Percentiles rank a stretch among this genome's conserved stretches.
These are phyloP conservation scores for Brassica juncea DNA, from an alignment of 345 rosid species.

Conservation along the genomic window DNA sequence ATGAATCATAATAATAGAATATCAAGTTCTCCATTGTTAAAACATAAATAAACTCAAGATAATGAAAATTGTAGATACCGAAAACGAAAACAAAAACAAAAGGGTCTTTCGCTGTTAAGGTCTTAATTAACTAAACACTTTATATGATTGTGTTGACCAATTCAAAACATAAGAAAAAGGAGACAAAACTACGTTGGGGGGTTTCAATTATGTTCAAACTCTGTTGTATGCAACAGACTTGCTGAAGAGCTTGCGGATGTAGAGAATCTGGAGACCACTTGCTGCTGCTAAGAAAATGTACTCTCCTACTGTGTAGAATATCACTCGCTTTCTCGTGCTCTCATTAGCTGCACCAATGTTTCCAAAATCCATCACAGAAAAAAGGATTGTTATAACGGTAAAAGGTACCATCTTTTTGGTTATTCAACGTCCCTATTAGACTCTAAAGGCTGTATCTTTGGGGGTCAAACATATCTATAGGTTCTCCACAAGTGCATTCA, in stretches of 20 bases:
- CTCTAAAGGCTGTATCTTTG: not conserved
- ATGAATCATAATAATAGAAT: not conserved
- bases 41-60: conserved; percentile 11
- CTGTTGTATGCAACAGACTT: conserved; percentile 87
- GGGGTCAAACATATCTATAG: not conserved
- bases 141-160: conserved; percentile 11
- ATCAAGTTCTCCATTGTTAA: conserved; percentile 18
- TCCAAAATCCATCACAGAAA: not conserved
- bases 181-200: not conserved
- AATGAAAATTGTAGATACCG: conserved; percentile 25
- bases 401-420: not conserved
- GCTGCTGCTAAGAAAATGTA: conserved; percentile 66
- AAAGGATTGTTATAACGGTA: not conserved
- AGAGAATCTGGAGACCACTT: conserved; percentile 75
- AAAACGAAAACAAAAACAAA: conserved; percentile 6
- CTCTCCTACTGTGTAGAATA: conserved; percentile 82
- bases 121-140: conserved; percentile 24
- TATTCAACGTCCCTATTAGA: not conserved
- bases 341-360: conserved; percentile 71
- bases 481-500: not conserved
- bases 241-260: conserved; percentile 93
- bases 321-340: conserved; percentile 84
- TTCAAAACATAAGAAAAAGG: conserved; percentile 10
- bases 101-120: conserved; percentile 10
- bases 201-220: conserved; percentile 50